Percentiles rank a stretch among this genome's conserved stretches.
Conservation (phyloP, 441 rosid genomes). For the Populus hybrid region DNA sequence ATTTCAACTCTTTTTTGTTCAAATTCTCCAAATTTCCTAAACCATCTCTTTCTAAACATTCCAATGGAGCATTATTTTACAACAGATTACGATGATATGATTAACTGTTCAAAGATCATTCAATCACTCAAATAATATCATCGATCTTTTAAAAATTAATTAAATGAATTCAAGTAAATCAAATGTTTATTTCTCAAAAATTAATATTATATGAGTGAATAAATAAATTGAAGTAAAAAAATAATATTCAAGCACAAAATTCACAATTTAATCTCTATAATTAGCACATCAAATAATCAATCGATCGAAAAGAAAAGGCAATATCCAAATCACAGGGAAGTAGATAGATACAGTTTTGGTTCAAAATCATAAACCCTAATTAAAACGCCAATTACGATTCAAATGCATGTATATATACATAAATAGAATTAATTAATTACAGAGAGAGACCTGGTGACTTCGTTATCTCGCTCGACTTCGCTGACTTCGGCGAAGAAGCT, state of each 20-base stretch:
- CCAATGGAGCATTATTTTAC: neutral
- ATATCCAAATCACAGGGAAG: neutral
- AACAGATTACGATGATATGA: neutral
- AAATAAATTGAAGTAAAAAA: neutral
- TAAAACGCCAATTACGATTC: neutral
- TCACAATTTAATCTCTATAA: neutral
- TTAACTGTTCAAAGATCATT: no score
- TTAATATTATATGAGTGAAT: neutral
- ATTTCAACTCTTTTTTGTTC: neutral
- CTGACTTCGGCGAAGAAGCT: constrained; percentile 91
- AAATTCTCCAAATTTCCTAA: neutral
- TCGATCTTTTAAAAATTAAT: no score
- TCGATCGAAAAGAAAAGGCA: neutral
- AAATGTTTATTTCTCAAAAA: neutral
- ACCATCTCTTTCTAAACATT: neutral
- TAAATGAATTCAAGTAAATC: neutral
- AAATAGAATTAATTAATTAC: neutral
- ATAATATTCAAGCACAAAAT: neutral
- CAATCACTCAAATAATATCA: no score
- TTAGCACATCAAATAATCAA: neutral
- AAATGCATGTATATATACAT: neutral
- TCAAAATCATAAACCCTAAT: neutral
- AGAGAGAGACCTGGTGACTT: constrained; percentile 66
- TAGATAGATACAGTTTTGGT: neutral
- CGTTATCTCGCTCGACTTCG: constrained; percentile 89